Percentiles rank a stretch among this genome's conserved stretches.
phyloP scores from a whole-genome alignment of 176 grass and related monocot genomes.

The Oryza meyeriana region DNA sequence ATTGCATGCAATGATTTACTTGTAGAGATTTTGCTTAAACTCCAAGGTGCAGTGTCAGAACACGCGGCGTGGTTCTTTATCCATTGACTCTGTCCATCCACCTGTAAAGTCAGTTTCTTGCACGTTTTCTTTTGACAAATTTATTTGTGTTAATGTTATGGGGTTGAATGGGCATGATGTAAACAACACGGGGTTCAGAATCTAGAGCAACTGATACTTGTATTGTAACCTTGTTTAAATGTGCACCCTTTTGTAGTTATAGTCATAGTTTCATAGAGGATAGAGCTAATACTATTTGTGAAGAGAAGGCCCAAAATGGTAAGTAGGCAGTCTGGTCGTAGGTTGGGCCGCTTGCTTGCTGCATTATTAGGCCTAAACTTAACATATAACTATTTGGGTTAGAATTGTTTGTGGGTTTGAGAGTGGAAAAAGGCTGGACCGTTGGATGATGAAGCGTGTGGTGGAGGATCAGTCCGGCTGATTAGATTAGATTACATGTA shows the following conservation, averaged over 20 bases:
- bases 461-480: neutral
- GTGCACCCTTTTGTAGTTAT: neutral
- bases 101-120: constrained; percentile 19
- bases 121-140: neutral
- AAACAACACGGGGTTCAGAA: neutral
- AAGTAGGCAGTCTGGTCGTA: too few species aligned
- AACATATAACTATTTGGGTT: neutral
- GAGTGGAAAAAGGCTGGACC: neutral
- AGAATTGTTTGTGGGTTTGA: neutral
- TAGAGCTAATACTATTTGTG: too few species aligned
- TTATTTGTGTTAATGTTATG: neutral
- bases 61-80: neutral
- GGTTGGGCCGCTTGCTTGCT: neutral
- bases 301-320: too few species aligned
- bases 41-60: neutral
- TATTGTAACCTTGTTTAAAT: neutral
- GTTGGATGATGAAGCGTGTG: neutral
- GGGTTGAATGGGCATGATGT: neutral
- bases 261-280: too few species aligned
- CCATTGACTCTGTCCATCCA: neutral
- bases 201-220: neutral
- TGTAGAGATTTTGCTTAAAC: constrained; percentile 36
- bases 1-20: neutral
- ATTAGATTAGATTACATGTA: neutral
- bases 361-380: neutral